Percentiles rank a stretch among this genome's conserved stretches.
Conservation (phyloP, 805 yeast species). For the Ogataea paradorogensis region DNA sequence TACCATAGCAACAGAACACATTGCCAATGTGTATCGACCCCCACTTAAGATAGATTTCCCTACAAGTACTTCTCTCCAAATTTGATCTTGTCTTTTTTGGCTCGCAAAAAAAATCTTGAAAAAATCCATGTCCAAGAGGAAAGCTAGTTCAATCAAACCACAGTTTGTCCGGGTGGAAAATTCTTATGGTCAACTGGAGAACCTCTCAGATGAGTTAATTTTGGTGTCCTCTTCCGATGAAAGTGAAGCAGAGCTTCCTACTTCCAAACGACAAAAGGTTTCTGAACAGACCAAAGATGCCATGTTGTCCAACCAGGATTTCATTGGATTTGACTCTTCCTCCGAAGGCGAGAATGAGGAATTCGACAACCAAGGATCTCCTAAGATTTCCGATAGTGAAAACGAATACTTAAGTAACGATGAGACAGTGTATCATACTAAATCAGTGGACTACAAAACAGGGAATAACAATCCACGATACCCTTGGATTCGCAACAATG, state of each 20-base stretch:
- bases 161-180: slow-evolving; percentile 7
- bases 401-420: slow-evolving; percentile 47
- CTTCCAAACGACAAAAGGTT: slow-evolving; percentile 11
- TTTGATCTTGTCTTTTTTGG: background rate
- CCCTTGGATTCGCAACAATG: slow-evolving; percentile 80
- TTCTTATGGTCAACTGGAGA: slow-evolving; percentile 2
- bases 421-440: slow-evolving; percentile 31
- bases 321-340: slow-evolving; percentile 53
- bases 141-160: slow-evolving; percentile 1
- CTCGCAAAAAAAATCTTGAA: slow-evolving; percentile 4
- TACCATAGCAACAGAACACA: too few species aligned
- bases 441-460: slow-evolving; percentile 24
- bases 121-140: slow-evolving; percentile 7
- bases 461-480: slow-evolving; percentile 37
- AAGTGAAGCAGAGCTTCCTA: slow-evolving; percentile 14
- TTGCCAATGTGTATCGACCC: too few species aligned
- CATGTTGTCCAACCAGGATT: slow-evolving; percentile 46
- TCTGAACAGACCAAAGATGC: slow-evolving; percentile 30
- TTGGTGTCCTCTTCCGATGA: slow-evolving; percentile 8
- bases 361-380: slow-evolving; percentile 34
- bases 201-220: slow-evolving; percentile 2
- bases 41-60: too few species aligned
- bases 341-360: slow-evolving; percentile 37
- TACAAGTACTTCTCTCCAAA: too few species aligned
- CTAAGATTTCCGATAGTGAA: slow-evolving; percentile 26